Percentiles rank a stretch among this genome's conserved stretches.
Evolutionary conservation across 805 yeast genomes (phyloP).

Genomic region (Teunomyces kruisii): DNA sequence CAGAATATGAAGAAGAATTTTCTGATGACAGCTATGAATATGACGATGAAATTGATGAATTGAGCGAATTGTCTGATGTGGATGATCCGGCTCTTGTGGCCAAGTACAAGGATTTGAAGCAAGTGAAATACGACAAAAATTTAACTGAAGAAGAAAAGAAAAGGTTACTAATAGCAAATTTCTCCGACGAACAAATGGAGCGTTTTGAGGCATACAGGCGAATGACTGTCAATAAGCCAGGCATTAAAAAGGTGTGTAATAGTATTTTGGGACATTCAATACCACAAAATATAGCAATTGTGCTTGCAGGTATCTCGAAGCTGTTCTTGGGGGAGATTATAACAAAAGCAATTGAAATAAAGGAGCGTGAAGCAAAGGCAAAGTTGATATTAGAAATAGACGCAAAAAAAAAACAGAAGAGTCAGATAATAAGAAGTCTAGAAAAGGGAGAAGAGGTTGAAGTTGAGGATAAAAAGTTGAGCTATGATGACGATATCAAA

Average conservation of each 20-base stretch:
- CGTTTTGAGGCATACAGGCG: slow-evolving; percentile 86
- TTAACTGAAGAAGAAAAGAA: slow-evolving; percentile 54
- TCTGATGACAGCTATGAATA: slow-evolving; percentile 20
- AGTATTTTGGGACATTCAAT: slow-evolving; percentile 77
- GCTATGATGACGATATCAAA: slow-evolving; percentile 42
- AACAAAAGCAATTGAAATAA: slow-evolving; percentile 75
- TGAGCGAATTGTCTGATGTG: slow-evolving; percentile 31
- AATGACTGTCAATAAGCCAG: slow-evolving; percentile 58
- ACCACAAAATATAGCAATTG: slow-evolving; percentile 75
- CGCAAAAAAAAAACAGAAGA: slow-evolving; percentile 38
- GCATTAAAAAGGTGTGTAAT: slow-evolving; percentile 78
- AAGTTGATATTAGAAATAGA: slow-evolving; percentile 36
- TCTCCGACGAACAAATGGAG: slow-evolving; percentile 81
- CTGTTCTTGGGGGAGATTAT: slow-evolving; percentile 88
- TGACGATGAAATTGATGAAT: slow-evolving; percentile 23
- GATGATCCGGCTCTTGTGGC: slow-evolving; percentile 34
- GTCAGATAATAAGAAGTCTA: slow-evolving; percentile 34
- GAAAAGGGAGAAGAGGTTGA: slow-evolving; percentile 38
- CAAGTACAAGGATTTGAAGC: slow-evolving; percentile 29
- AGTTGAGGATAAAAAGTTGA: slow-evolving; percentile 24
- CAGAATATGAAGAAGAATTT: slow-evolving; percentile 12
- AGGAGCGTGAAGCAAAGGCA: slow-evolving; percentile 52
- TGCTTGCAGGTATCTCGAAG: slow-evolving; percentile 83
- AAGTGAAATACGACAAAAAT: slow-evolving; percentile 26
- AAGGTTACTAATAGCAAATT: slow-evolving; percentile 63